Percentiles rank a stretch among this genome's conserved stretches.
These are phyloP conservation scores for Stenogyne calaminthoides DNA, from an alignment of 305 asterid genomes.

Conservation along the genomic window DNA sequence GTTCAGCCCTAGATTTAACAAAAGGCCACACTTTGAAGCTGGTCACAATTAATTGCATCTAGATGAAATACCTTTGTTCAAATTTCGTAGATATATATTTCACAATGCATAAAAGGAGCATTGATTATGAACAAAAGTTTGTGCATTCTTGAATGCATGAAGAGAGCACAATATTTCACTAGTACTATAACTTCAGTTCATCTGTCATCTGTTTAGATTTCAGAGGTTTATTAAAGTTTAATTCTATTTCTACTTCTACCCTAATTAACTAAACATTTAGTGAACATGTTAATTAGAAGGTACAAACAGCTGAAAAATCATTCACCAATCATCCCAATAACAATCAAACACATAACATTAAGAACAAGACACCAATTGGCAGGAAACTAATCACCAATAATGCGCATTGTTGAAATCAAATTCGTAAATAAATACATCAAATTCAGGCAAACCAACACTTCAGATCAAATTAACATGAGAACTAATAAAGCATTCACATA, in stretches of 20 bases:
- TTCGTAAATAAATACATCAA: constrained; percentile 3
- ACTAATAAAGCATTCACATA: constrained; percentile 11
- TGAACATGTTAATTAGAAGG: background rate
- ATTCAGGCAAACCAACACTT: constrained; percentile 25
- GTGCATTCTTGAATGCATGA: background rate
- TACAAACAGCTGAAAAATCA: background rate
- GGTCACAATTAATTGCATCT: background rate
- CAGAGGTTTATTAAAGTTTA: background rate
- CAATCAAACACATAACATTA: background rate
- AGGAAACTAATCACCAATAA: background rate
- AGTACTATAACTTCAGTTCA: background rate
- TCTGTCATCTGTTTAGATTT: background rate
- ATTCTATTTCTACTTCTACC: no score
- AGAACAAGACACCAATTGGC: constrained; percentile 3
- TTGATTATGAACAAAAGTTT: background rate
- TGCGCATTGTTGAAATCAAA: background rate
- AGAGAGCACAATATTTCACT: background rate
- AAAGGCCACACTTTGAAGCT: background rate
- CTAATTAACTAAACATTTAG: background rate
- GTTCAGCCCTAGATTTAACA: background rate
- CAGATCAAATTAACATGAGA: constrained; percentile 20
- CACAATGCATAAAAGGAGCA: background rate
- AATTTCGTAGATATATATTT: background rate
- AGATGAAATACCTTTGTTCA: background rate
- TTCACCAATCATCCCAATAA: constrained; percentile 17